Percentiles rank a stretch among this genome's conserved stretches.
Conservation (phyloP, 345 rosid genomes). For the Combretum micranthum region DNA sequence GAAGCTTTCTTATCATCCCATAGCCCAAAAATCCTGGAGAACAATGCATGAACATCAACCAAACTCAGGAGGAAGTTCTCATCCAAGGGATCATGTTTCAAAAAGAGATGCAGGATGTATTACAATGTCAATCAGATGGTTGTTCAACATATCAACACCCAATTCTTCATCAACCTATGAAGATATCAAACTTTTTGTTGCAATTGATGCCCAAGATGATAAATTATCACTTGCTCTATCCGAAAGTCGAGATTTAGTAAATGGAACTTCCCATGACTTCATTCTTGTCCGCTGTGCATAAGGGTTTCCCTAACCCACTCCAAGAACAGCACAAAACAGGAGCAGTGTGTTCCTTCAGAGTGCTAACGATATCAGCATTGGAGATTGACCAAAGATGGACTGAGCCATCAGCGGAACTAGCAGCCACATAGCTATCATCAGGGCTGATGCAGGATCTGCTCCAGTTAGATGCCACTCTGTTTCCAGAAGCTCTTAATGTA, state of each 20-base stretch:
- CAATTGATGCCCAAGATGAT: slow-evolving; percentile 62
- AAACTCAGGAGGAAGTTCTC: slow-evolving; percentile 43
- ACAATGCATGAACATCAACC: slow-evolving; percentile 40
- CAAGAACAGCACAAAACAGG: slow-evolving; percentile 86
- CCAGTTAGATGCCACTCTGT: slow-evolving; percentile 89
- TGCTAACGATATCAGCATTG: slow-evolving; percentile 60
- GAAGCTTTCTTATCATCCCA: slow-evolving; percentile 75
- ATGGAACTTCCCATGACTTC: slow-evolving; percentile 68
- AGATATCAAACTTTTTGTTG: slow-evolving; percentile 41
- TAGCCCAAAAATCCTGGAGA: slow-evolving; percentile 57
- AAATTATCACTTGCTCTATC: slow-evolving; percentile 38
- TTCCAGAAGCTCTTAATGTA: slow-evolving; percentile 68
- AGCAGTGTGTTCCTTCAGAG: slow-evolving; percentile 71
- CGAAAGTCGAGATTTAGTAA: slow-evolving; percentile 30
- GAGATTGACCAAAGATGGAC: slow-evolving; percentile 77
- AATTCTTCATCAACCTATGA: slow-evolving; percentile 59
- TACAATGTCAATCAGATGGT: slow-evolving; percentile 64
- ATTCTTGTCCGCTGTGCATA: slow-evolving; percentile 83
- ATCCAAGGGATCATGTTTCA: slow-evolving; percentile 38
- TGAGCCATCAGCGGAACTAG: slow-evolving; percentile 85
- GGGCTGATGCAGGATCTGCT: slow-evolving; percentile 95
- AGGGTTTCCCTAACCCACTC: slow-evolving; percentile 90
- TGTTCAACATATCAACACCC: slow-evolving; percentile 33
- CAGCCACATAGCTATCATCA: slow-evolving; percentile 74
- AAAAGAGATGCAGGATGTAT: slow-evolving; percentile 49